These are phyloP conservation scores for Saccharomycopsis hybrid DNA, from an alignment of 1,139 yeast species.

Conservation along the genomic window DNA sequence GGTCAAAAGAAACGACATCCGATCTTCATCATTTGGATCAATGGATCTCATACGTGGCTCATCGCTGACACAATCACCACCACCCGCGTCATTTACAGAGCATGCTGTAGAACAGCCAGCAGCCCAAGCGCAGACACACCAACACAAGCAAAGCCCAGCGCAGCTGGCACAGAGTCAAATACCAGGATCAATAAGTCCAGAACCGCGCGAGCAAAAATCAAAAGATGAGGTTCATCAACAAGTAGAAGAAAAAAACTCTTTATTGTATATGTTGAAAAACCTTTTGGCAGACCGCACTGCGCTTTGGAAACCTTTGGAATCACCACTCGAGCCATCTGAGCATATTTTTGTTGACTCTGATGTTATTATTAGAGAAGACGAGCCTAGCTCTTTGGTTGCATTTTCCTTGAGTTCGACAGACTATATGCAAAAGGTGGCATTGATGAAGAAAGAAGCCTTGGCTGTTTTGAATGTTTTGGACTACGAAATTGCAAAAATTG, in stretches of 20 bases:
- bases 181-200: background rate
- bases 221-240: no score
- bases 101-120: no score
- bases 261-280: slow-evolving; percentile 76
- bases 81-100: background rate
- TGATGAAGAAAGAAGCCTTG: slow-evolving; percentile 14
- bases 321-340: slow-evolving; percentile 73
- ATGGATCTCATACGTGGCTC: no score
- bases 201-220: background rate
- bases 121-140: no score
- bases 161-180: background rate
- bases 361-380: slow-evolving; percentile 91
- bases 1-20: no score
- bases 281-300: slow-evolving; percentile 94
- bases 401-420: slow-evolving; percentile 84
- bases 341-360: slow-evolving; percentile 92
- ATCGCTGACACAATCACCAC: no score
- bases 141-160: background rate
- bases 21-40: background rate
- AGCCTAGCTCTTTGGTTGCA: slow-evolving; percentile 91
- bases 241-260: slow-evolving; percentile 59
- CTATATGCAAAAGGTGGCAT: slow-evolving; percentile 57
- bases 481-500: no score
- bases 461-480: no score
- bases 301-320: slow-evolving; percentile 85